Evolutionary conservation across 768 basidiomycete species (phyloP).

Genomic region (Tylopilus felleus): DNA sequence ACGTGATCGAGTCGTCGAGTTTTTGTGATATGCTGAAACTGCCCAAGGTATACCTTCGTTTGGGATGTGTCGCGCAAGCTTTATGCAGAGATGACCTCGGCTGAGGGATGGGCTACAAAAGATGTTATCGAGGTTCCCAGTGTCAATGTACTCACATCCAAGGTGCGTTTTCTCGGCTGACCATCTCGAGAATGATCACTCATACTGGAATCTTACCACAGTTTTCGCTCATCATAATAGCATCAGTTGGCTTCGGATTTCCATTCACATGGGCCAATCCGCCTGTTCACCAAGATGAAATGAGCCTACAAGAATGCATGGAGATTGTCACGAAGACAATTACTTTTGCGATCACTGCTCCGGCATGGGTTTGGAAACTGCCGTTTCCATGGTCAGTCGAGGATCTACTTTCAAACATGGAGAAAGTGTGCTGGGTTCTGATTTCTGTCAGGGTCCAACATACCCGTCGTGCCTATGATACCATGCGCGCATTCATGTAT

Average conservation of each 20-base stretch:
- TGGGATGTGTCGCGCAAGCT: constrained; percentile 19
- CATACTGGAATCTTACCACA: neutral
- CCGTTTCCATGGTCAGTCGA: constrained; percentile 17
- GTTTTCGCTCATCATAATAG: constrained; percentile 22
- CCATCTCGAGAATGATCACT: neutral
- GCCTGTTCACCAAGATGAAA: constrained; percentile 15
- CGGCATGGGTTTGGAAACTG: constrained; percentile 23
- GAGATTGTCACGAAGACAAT: constrained; percentile 10
- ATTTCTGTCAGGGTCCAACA: constrained; percentile 15
- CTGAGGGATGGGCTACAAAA: constrained; percentile 19
- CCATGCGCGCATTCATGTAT: constrained; percentile 20
- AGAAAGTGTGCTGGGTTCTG: neutral
- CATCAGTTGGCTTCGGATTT: constrained; percentile 24
- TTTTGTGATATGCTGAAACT: neutral
- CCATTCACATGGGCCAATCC: constrained; percentile 20
- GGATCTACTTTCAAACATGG: neutral
- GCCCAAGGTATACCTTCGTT: constrained; percentile 19
- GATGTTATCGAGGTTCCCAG: constrained; percentile 12
- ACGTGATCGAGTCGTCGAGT: neutral
- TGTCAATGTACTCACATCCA: constrained; percentile 17
- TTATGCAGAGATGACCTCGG: constrained; percentile 18
- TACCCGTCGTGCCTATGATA: constrained; percentile 21
- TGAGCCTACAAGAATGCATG: constrained; percentile 22
- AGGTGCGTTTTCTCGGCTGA: constrained; percentile 7
- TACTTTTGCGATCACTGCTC: constrained; percentile 17